Evolutionary conservation across 257 asterid genomes (phyloP).

Genomic region (Solanum paucissectum): DNA sequence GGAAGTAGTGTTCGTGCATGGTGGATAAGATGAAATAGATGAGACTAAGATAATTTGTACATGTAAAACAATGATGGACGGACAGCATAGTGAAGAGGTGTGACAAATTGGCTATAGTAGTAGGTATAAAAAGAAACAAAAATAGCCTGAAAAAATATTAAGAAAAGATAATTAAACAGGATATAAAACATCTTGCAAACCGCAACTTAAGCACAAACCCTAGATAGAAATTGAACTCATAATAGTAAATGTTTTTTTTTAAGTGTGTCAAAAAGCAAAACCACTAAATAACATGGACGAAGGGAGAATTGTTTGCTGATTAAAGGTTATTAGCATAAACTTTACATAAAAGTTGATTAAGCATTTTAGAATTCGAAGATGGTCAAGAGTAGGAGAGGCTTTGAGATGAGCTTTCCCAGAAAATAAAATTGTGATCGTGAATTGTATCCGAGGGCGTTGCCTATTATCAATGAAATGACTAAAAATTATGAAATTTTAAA

Average conservation of each 20-base stretch:
- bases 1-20: not conserved
- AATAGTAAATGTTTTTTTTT: not conserved
- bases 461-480: not conserved
- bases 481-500: not conserved
- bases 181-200: no score
- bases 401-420: not conserved
- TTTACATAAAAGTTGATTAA: not conserved
- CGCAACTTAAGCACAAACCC: not conserved
- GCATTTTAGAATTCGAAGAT: not conserved
- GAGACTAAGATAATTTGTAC: fast-evolving
- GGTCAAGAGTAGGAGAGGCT: not conserved
- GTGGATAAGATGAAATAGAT: not conserved
- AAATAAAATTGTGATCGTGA: not conserved
- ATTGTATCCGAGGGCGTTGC: not conserved
- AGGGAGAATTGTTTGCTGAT: not conserved
- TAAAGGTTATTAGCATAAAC: not conserved
- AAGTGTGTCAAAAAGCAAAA: not conserved
- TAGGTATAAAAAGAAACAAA: no score
- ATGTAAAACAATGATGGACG: no score
- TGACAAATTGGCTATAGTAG: no score
- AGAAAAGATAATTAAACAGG: no score
- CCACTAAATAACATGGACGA: not conserved
- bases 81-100: fast-evolving
- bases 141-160: no score
- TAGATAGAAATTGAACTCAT: no score